These are phyloP conservation scores for Penicillium arizonense DNA, from an alignment of 495 filamentous ascomycete genomes.

Conservation along the genomic window DNA sequence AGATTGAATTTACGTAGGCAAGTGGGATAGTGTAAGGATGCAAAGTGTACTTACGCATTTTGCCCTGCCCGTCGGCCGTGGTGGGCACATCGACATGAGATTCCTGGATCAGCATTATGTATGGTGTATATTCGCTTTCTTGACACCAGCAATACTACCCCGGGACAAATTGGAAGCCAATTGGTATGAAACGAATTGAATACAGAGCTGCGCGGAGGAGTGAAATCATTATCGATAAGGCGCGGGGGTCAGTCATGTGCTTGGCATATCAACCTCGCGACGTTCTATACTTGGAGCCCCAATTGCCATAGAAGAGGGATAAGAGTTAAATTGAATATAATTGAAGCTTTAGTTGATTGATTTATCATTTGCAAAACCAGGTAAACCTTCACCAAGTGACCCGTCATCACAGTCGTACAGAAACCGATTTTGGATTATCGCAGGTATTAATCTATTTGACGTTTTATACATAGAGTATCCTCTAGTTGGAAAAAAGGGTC, in stretches of 20 bases:
- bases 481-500: not conserved
- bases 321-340: too few species aligned
- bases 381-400: not conserved
- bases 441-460: conserved; percentile 5
- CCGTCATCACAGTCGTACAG: not conserved
- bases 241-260: conserved; percentile 12
- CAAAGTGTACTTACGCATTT: conserved; percentile 53
- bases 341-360: not conserved
- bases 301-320: too few species aligned
- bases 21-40: not conserved
- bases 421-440: not conserved
- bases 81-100: conserved; percentile 65
- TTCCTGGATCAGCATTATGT: conserved; percentile 67
- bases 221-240: conserved; percentile 5
- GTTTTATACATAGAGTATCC: conserved; percentile 3
- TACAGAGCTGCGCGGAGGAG: not conserved
- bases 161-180: not conserved
- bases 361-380: not conserved
- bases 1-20: not conserved
- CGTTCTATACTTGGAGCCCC: not conserved
- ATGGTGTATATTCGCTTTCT: not conserved
- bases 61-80: conserved; percentile 56
- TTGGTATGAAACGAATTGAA: not conserved
- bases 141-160: not conserved
- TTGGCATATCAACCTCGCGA: not conserved